A percentile compares a stretch with the other conserved stretches of the same genome.
Evolutionary conservation across 495 filamentous ascomycete species (phyloP).

Genomic region (Trypethelium eluteriae): DNA sequence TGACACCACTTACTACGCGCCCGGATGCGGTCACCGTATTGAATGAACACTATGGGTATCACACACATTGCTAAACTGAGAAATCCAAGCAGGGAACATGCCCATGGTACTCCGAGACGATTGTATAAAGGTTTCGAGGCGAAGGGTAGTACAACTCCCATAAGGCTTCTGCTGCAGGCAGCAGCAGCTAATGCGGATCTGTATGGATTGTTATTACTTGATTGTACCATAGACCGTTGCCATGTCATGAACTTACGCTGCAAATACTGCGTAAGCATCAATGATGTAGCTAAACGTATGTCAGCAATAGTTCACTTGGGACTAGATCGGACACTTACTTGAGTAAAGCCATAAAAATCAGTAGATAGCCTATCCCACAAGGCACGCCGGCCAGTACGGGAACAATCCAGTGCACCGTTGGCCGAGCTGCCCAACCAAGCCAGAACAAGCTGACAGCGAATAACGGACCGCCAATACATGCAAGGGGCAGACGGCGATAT

Average conservation of each 20-base stretch:
- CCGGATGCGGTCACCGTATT: slow-evolving; percentile 32
- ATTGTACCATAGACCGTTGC: background rate
- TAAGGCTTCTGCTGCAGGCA: slow-evolving; percentile 50
- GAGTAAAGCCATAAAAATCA: slow-evolving; percentile 59
- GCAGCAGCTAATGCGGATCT: slow-evolving; percentile 54
- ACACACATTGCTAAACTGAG: slow-evolving; percentile 31
- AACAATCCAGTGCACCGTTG: slow-evolving; percentile 52
- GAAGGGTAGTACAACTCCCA: slow-evolving; percentile 55
- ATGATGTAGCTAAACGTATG: slow-evolving; percentile 31
- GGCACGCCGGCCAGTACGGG: slow-evolving; percentile 57
- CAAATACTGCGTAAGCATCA: slow-evolving; percentile 68
- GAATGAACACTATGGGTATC: slow-evolving; percentile 38
- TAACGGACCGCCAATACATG: slow-evolving; percentile 57
- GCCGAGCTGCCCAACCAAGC: slow-evolving; percentile 59
- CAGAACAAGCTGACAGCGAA: slow-evolving; percentile 61
- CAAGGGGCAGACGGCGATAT: slow-evolving; percentile 56
- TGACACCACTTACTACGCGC: slow-evolving; percentile 38
- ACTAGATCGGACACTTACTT: slow-evolving; percentile 51
- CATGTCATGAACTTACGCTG: slow-evolving; percentile 42
- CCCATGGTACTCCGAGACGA: slow-evolving; percentile 35
- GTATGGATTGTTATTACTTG: background rate
- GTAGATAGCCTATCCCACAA: slow-evolving; percentile 62
- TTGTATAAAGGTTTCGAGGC: slow-evolving; percentile 36
- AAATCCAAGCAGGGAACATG: slow-evolving; percentile 35
- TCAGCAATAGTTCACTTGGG: background rate